Conservation (phyloP, 2,329 filamentous ascomycete genomes). For the Zasmidium cellare region DNA sequence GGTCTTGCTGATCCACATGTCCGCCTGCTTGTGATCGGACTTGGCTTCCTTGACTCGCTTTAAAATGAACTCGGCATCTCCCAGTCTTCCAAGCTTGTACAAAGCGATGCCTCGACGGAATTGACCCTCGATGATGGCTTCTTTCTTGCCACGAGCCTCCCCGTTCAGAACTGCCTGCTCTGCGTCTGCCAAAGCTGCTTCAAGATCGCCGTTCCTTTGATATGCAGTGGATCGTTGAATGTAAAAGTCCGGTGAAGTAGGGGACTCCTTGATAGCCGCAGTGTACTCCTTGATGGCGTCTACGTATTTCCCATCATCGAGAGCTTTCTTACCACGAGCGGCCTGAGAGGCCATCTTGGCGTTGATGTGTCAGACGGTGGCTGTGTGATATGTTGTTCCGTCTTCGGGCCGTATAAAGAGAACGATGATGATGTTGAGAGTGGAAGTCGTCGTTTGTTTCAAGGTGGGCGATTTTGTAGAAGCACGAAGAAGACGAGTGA, state of each 20-base stretch:
- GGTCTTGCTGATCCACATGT: slow-evolving; percentile 61
- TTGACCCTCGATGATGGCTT: slow-evolving; percentile 78
- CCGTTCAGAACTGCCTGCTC: slow-evolving; percentile 60
- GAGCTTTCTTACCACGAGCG: slow-evolving; percentile 60
- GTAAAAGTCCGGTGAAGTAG: slow-evolving; percentile 73
- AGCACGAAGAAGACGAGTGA: neutral
- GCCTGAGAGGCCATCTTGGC: slow-evolving; percentile 53
- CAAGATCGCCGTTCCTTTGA: slow-evolving; percentile 57
- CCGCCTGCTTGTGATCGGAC: slow-evolving; percentile 53
- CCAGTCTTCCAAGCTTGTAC: slow-evolving; percentile 68
- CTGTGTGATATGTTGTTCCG: too few species aligned
- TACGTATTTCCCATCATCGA: slow-evolving; percentile 63
- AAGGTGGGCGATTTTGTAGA: neutral
- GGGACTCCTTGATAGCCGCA: slow-evolving; percentile 61
- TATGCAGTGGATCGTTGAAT: slow-evolving; percentile 80
- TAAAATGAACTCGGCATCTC: slow-evolving; percentile 73
- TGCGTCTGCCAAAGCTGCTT: slow-evolving; percentile 47
- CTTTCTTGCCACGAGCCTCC: slow-evolving; percentile 70
- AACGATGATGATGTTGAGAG: too few species aligned
- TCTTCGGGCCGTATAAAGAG: too few species aligned
- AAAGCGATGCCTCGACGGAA: slow-evolving; percentile 75
- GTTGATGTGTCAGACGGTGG: neutral
- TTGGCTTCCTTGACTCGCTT: slow-evolving; percentile 56
- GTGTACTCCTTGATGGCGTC: slow-evolving; percentile 69
- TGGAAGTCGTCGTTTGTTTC: neutral